These are phyloP conservation scores for Peronosclerospora sorghi DNA, from an alignment of 352 stramenopile species.

Conservation along the genomic window DNA sequence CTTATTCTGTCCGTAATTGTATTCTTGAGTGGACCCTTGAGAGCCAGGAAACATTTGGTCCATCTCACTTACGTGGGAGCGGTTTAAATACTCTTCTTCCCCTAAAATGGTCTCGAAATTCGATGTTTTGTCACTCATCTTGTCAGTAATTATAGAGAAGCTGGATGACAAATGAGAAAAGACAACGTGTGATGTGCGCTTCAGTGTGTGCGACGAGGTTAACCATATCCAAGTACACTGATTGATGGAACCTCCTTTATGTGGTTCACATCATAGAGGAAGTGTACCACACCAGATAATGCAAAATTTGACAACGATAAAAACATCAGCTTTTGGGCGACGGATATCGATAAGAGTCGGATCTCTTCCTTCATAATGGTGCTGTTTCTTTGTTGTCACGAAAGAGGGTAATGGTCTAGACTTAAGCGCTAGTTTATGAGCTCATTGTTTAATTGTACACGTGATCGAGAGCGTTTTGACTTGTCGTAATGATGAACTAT, in stretches of 20 bases:
- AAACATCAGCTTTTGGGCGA: slow-evolving; percentile 9
- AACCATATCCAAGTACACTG: background rate
- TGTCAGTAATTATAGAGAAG: background rate
- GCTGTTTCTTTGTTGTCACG: slow-evolving; percentile 2
- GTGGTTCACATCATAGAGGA: background rate
- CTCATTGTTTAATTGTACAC: slow-evolving; percentile 20
- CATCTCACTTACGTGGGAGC: slow-evolving; percentile 6
- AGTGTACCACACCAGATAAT: background rate
- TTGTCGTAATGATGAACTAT: slow-evolving; percentile 2
- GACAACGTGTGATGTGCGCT: background rate
- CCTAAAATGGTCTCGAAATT: slow-evolving; percentile 16
- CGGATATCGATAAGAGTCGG: slow-evolving; percentile 5
- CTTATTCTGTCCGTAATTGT: background rate
- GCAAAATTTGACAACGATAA: slow-evolving; percentile 9
- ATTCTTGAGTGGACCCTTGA: background rate
- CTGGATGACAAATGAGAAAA: background rate
- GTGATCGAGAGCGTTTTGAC: background rate
- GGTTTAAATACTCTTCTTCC: slow-evolving; percentile 21
- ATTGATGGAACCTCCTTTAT: background rate
- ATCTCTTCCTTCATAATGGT: slow-evolving; percentile 3
- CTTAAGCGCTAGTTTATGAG: background rate
- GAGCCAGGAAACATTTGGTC: slow-evolving; percentile 1
- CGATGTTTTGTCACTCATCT: slow-evolving; percentile 20
- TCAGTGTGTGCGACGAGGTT: background rate
- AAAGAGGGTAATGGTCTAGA: background rate